Base-by-base conservation (phyloP, 1,284 basidiomycete genomes). In the Malassezia dermatis region DNA sequence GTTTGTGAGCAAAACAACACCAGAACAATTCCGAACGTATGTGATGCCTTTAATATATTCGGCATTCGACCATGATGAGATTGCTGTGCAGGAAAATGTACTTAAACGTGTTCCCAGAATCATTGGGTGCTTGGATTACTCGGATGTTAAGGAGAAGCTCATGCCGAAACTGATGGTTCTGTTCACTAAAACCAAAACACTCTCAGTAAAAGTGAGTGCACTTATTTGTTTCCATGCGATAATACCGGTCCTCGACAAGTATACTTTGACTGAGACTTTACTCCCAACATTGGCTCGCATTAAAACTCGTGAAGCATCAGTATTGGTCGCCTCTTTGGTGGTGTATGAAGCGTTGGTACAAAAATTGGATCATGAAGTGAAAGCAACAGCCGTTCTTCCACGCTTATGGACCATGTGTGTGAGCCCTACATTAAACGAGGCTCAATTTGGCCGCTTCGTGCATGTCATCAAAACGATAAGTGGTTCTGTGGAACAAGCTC, bases 311-410 rank as follows among this genome's bases (percentile, higher is more conserved):
- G 79, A 76, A 59, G 72, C 75, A 6, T 67, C 66, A n/a, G 75
- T 76, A 4, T 75, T 76, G 75, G 58, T 66, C 58, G 88, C 89
- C 1, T 94, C 90, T 0, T 78, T 96, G 39, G 84, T 83, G 8
- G 90, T 99, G 0, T 90, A 98, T 76, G 91, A 95, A 75, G 88
- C 87, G 3, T 94, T 96, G 89, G 88, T 90, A 1, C 81, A 83
- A 64, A 98, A 96, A 75, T 86, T 96, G 4, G 90, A 95, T 64
- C 81, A 89, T 42, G 90, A 95, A 76, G 88, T 90, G 4, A 86
- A 95, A 15, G 93, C 93, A 0, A 93, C 87, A 0, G 59, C 62
- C 13, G 62, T 73, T 45, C 65, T 72, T 19, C 70, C 71, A 15
- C 69, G 66, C 32, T 53, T 73, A 21, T 72, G 69, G 68, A 50